phyloP scores from a whole-genome alignment of 2,329 filamentous ascomycete genomes.

The Paraphoma sp. region DNA sequence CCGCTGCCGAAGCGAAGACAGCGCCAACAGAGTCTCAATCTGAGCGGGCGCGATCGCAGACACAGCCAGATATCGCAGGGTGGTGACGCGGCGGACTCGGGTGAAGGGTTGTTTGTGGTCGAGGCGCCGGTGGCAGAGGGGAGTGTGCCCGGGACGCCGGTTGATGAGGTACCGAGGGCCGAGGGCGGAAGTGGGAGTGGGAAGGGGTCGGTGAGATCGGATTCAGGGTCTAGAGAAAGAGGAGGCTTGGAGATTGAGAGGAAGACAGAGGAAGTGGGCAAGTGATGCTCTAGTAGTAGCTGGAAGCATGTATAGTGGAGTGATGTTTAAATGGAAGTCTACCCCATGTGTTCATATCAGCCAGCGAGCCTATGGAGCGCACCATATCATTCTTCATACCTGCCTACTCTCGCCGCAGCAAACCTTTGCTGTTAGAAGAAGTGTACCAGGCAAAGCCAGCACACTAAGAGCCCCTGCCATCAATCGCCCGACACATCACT shows the following conservation, averaged over 20 bases:
- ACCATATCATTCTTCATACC: too few relatives aligned
- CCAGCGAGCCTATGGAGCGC: too few relatives aligned
- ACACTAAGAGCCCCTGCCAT: too few relatives aligned
- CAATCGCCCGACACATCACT: too few relatives aligned
- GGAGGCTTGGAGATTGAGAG: neutral
- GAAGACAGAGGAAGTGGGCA: neutral
- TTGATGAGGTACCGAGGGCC: slow-evolving; percentile 4
- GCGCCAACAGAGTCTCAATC: slow-evolving; percentile 39
- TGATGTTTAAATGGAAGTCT: too few relatives aligned
- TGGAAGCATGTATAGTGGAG: neutral
- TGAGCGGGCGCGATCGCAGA: slow-evolving; percentile 7
- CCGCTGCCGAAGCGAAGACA: slow-evolving; percentile 58
- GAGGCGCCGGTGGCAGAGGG: slow-evolving; percentile 34
- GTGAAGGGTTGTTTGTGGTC: slow-evolving; percentile 37
- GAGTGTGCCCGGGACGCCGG: slow-evolving; percentile 31
- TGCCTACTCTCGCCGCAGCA: too few relatives aligned
- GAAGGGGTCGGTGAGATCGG: neutral
- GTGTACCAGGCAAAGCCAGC: too few relatives aligned
- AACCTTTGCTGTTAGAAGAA: too few relatives aligned
- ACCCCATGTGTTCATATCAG: too few relatives aligned
- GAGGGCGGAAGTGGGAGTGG: slow-evolving; percentile 1
- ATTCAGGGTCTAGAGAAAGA: neutral
- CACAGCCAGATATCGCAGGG: slow-evolving; percentile 5
- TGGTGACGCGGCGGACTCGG: slow-evolving; percentile 4
- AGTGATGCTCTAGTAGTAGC: neutral